Evolutionary conservation across 2,329 filamentous ascomycete genomes (phyloP).

Genomic region (Chaetoscypha palmicola): DNA sequence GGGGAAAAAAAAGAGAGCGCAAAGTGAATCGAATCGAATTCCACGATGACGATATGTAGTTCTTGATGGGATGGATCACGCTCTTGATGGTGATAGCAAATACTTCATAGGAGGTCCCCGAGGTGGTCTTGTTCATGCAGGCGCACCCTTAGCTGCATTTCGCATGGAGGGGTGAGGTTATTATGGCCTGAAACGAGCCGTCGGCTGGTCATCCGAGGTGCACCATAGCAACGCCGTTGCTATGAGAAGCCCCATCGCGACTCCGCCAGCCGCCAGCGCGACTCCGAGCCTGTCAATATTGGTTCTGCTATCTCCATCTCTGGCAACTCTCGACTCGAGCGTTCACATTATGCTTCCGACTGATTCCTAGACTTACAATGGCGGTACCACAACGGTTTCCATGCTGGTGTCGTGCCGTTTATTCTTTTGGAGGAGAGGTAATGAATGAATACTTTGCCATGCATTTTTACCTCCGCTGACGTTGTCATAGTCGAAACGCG

Average conservation of each 20-base stretch:
- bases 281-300: constrained; percentile 2
- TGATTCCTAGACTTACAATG: constrained; percentile 2
- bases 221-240: not conserved
- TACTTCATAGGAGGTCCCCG: not conserved
- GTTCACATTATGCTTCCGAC: not conserved
- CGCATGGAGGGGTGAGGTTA: not conserved
- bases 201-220: not conserved
- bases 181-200: too few relatives aligned
- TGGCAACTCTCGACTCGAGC: not conserved
- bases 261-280: not conserved
- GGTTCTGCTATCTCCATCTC: not conserved
- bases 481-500: constrained; percentile 64
- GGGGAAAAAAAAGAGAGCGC: too few relatives aligned
- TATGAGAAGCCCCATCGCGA: too few relatives aligned
- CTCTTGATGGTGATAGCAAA: not conserved
- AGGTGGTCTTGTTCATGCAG: not conserved
- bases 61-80: too few relatives aligned
- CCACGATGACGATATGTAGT: too few relatives aligned
- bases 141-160: not conserved
- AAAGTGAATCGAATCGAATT: too few relatives aligned
- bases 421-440: constrained; percentile 86
- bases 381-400: constrained; percentile 8
- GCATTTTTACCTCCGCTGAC: constrained; percentile 10
- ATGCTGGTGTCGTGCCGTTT: constrained; percentile 32
- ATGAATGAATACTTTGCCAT: constrained; percentile 4